Percentiles rank a stretch among this genome's conserved stretches.
phyloP scores from a whole-genome alignment of 768 basidiomycete species.

The Boletus huronensis region DNA sequence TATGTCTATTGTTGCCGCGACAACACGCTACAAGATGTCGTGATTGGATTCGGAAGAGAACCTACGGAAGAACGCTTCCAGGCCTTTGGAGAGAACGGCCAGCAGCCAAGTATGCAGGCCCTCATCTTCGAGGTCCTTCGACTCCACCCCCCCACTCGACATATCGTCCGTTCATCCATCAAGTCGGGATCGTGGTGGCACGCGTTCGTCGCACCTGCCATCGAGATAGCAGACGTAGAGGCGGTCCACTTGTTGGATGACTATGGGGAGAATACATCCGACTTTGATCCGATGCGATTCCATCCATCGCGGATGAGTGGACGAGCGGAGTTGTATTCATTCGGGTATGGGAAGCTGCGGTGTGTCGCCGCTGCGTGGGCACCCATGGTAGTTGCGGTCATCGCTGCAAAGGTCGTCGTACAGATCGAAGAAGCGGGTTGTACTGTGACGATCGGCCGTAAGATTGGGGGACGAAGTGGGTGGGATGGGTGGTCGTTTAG shows the following conservation, averaged over 20 bases:
- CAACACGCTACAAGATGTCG: conserved; percentile 19
- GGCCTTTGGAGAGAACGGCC: conserved; percentile 10
- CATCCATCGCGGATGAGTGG: conserved; percentile 27
- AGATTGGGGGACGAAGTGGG: conserved; percentile 42
- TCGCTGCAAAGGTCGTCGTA: conserved; percentile 42
- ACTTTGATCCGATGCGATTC: conserved; percentile 44
- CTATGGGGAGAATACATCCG: conserved; percentile 33
- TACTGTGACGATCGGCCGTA: conserved; percentile 11
- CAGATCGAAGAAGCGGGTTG: conserved; percentile 27
- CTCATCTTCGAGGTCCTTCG: conserved; percentile 30
- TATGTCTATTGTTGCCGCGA: conserved; percentile 23
- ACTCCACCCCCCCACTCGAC: conserved; percentile 26
- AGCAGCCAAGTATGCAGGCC: conserved; percentile 20
- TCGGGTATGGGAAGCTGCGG: conserved; percentile 41
- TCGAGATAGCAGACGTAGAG: conserved; percentile 27
- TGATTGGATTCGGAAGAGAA: conserved; percentile 24
- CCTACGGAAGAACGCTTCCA: conserved; percentile 22
- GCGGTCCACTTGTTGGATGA: conserved; percentile 14
- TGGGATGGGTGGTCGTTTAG: conserved; percentile 44
- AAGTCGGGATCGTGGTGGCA: conserved; percentile 13
- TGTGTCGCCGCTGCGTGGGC: conserved; percentile 52
- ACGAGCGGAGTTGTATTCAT: conserved; percentile 35
- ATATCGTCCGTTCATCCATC: conserved; percentile 18
- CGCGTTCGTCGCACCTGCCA: neutral
- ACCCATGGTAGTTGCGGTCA: conserved; percentile 50